Conservation (phyloP, 805 yeast genomes). For the Candida khao-thaluensis region DNA sequence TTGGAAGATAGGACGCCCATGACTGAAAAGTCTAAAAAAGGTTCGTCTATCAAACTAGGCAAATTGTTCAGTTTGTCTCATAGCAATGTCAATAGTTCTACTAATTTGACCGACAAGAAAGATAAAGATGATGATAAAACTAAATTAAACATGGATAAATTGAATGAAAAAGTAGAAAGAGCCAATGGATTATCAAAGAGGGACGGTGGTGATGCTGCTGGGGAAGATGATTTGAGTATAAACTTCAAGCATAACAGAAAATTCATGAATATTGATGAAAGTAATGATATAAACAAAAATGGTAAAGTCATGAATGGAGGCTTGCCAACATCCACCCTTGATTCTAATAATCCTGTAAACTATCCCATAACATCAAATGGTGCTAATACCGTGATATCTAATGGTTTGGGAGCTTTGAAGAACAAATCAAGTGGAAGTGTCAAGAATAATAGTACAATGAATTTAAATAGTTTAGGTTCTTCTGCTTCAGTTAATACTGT, state of each 20-base stretch:
- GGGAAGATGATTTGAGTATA: constrained; percentile 6
- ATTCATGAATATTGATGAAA: constrained; percentile 4
- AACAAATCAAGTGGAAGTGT: neutral
- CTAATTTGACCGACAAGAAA: constrained; percentile 2
- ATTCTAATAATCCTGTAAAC: neutral
- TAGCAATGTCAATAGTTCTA: constrained; percentile 12
- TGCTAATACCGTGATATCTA: neutral
- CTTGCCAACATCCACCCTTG: neutral
- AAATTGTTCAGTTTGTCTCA: constrained; percentile 23
- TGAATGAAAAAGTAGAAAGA: neutral
- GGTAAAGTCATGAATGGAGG: too few species aligned
- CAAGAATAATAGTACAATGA: neutral
- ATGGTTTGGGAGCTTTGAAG: neutral
- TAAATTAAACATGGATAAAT: neutral
- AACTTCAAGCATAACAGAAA: constrained; percentile 4
- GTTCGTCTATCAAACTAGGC: constrained; percentile 19
- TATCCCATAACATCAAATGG: neutral
- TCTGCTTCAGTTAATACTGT: constrained; percentile 3
- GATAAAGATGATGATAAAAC: neutral
- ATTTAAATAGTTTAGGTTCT: constrained; percentile 1
- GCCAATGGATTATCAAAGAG: neutral
- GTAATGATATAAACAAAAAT: neutral
- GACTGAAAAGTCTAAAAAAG: constrained; percentile 17
- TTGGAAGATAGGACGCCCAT: too few species aligned
- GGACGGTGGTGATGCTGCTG: neutral